phyloP scores from a whole-genome alignment of 306 rosid genomes.

The Citrullus mucosospermus region DNA sequence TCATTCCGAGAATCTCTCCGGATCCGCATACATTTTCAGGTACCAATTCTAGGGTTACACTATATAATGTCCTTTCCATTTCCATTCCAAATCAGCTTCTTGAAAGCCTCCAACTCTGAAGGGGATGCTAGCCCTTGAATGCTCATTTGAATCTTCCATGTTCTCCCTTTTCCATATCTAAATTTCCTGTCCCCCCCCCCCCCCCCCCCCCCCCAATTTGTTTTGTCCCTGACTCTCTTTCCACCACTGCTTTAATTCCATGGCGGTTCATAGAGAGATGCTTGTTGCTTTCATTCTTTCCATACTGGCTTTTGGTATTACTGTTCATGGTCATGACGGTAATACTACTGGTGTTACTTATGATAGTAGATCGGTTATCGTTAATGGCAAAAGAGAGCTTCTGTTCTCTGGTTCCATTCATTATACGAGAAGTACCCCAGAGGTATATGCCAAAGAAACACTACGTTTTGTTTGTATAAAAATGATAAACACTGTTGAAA shows the following conservation, averaged over 20 bases:
- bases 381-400: slow-evolving; percentile 58
- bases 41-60: background rate
- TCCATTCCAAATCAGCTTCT: background rate
- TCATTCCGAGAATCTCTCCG: slow-evolving; percentile 8
- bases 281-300: background rate
- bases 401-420: slow-evolving; percentile 79
- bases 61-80: background rate
- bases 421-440: slow-evolving; percentile 68
- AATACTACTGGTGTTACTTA: slow-evolving; percentile 33
- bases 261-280: background rate
- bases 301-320: background rate
- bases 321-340: background rate
- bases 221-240: too few relatives aligned
- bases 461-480: too few relatives aligned
- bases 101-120: background rate
- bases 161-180: background rate
- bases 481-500: too few relatives aligned
- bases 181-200: background rate
- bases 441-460: slow-evolving; percentile 1
- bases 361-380: slow-evolving; percentile 42
- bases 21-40: background rate
- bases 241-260: background rate
- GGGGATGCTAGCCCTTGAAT: background rate
- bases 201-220: background rate
- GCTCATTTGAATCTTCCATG: background rate